phyloP scores from a whole-genome alignment of 768 basidiomycete genomes.

The Trametes cubensis region DNA sequence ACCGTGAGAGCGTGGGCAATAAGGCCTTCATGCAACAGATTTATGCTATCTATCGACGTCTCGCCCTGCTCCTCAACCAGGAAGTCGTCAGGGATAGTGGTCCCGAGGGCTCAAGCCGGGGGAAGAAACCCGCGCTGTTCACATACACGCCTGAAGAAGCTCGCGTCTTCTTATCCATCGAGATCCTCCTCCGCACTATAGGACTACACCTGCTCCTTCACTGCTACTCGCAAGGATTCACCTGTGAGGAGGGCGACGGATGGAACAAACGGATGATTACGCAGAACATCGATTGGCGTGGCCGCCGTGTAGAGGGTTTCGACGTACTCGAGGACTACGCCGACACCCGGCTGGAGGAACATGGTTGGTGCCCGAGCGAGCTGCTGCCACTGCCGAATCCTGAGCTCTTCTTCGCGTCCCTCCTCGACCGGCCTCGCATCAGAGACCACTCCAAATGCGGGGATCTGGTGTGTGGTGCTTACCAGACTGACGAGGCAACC shows the following conservation, averaged over 20 bases:
- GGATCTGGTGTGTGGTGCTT: conserved; percentile 2
- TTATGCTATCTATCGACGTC: background rate
- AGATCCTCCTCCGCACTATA: conserved; percentile 3
- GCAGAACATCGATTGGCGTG: background rate
- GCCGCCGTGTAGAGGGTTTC: background rate
- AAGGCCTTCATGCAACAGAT: background rate
- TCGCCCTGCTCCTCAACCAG: background rate
- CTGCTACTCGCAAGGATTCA: background rate
- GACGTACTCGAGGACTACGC: background rate
- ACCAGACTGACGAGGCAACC: conserved; percentile 13
- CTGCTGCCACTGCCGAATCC: background rate
- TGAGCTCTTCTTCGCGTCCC: conserved; percentile 2
- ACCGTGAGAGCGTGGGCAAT: background rate
- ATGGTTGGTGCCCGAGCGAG: conserved; percentile 12
- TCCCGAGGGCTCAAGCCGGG: too few relatives aligned
- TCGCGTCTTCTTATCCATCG: conserved; percentile 1
- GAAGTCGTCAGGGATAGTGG: background rate
- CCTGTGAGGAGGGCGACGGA: background rate
- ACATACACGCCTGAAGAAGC: conserved; percentile 4
- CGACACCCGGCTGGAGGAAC: background rate
- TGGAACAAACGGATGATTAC: background rate
- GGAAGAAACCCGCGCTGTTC: background rate
- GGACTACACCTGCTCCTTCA: conserved; percentile 8
- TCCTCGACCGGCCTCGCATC: conserved; percentile 8
- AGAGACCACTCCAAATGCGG: background rate